A percentile compares a stretch with the other conserved stretches of the same genome.
Evolutionary conservation across 805 yeast species (phyloP).

Genomic region (Teunomyces cretensis): DNA sequence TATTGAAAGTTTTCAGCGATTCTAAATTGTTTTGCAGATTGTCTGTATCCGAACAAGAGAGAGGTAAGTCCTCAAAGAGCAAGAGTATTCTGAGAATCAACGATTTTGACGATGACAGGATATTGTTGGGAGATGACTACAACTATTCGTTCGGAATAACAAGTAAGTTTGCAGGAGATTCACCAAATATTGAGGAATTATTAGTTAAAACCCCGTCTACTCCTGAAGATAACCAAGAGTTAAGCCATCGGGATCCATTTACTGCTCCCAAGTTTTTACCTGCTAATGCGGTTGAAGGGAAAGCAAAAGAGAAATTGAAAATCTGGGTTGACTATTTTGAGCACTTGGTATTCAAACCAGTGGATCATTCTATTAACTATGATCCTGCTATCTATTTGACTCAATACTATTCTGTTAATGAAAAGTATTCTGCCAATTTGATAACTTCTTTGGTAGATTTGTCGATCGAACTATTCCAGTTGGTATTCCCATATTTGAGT

Average conservation of each 20-base stretch:
- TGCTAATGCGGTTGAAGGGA: constrained; percentile 2
- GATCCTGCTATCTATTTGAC: constrained; percentile 32
- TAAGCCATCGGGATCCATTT: constrained; percentile 2
- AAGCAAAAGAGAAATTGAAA: constrained; percentile 2
- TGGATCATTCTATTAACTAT: constrained; percentile 27
- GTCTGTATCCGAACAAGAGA: constrained; percentile 11
- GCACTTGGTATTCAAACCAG: constrained; percentile 16
- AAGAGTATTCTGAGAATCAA: constrained; percentile 12
- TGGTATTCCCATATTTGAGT: constrained; percentile 68
- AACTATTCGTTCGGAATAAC: constrained; percentile 55
- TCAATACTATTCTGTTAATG: constrained; percentile 23
- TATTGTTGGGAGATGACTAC: constrained; percentile 47
- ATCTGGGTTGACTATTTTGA: constrained; percentile 38
- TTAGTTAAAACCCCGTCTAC: constrained; percentile 17
- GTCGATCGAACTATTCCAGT: constrained; percentile 73
- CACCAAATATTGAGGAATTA: constrained; percentile 35
- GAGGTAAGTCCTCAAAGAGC: constrained; percentile 19
- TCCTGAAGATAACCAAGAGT: neutral
- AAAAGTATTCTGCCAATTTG: constrained; percentile 26
- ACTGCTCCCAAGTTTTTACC: neutral
- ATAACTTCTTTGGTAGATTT: constrained; percentile 58
- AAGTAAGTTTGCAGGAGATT: constrained; percentile 39
- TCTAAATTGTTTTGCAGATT: constrained; percentile 25
- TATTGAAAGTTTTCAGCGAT: constrained; percentile 39
- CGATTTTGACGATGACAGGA: constrained; percentile 22